A percentile compares a stretch with the other conserved stretches of the same genome.
Evolutionary conservation across 495 filamentous ascomycete species (phyloP).

Genomic region (Platismatia glauca): DNA sequence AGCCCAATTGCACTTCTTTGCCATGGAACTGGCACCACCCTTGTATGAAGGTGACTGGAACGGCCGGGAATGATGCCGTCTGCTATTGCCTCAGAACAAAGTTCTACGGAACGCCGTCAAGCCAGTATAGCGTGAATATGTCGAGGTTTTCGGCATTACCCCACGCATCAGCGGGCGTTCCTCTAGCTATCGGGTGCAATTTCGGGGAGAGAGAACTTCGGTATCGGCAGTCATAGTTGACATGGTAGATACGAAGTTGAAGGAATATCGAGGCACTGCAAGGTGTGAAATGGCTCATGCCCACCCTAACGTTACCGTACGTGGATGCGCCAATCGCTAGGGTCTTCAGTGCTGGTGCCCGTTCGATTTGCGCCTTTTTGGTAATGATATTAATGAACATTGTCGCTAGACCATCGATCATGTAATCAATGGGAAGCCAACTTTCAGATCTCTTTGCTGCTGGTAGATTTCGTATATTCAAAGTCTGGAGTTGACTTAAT

Average conservation of each 20-base stretch:
- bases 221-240: constrained; percentile 2
- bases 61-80: too few species aligned
- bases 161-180: neutral
- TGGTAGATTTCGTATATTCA: neutral
- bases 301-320: neutral
- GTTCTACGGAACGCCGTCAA: neutral
- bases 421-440: neutral
- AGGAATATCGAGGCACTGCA: neutral
- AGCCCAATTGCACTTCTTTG: too few species aligned
- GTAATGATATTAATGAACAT: neutral
- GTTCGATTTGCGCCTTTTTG: neutral
- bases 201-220: neutral
- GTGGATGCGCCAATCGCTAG: neutral
- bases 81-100: too few species aligned
- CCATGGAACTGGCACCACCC: too few species aligned
- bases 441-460: neutral
- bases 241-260: neutral
- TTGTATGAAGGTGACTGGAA: too few species aligned
- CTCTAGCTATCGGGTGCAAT: neutral
- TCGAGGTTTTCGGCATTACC: neutral
- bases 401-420: neutral
- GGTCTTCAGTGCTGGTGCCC: neutral
- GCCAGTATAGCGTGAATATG: neutral
- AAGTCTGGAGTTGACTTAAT: neutral
- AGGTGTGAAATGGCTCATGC: neutral